Evolutionary conservation across 2,329 filamentous ascomycete genomes (phyloP), one percentile per base, ranked within the genome.

Genomic region (Coleophoma crateriformis): DNA sequence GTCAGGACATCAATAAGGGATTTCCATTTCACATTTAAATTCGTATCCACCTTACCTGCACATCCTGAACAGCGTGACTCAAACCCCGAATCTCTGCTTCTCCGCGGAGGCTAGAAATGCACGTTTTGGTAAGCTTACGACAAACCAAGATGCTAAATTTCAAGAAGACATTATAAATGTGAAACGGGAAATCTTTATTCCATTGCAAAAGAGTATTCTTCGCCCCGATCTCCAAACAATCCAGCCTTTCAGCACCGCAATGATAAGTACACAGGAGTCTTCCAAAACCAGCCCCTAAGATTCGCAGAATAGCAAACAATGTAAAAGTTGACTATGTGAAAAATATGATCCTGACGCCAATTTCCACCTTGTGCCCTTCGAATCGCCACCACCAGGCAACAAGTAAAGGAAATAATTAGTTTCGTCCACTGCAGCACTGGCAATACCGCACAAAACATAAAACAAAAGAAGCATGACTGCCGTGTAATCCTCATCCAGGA

Each of bases 231-330:
- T 47, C 50, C 50, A 57, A 51, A 49, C 44, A 47, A 34, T 39
- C 55, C 54, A 40, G 12, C 35, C 15, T 35, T 38, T 22, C 39
- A 41, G 49, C 49, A 48, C 50, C 44, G 50, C 44, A 37, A 56
- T 61, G 58, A 62, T 63, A 63, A 62, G 53, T 63, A 63, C 61
- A 63, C 56, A 62, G 58, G 56, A 57, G 54, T 52, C 56, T 55
- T 57, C 56, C 57, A 51, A 27, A 54, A 54, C 58, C 48, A 51
- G 34, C 49, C 48, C 50, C 53, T 38, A 39, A 45, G 49, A 42
- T 41, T 33, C 37, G 34, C 35, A 38, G 13, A 38, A 17, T 38
- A 38, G 11, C 33, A 48, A 51, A 49, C 27, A 34, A 49, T 34
- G 40, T 48, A 48, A 49, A 56, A 55, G 27, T 27, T 39, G 46